phyloP scores from a whole-genome alignment of 208 protist genomes.

The Leishmania tropica region DNA sequence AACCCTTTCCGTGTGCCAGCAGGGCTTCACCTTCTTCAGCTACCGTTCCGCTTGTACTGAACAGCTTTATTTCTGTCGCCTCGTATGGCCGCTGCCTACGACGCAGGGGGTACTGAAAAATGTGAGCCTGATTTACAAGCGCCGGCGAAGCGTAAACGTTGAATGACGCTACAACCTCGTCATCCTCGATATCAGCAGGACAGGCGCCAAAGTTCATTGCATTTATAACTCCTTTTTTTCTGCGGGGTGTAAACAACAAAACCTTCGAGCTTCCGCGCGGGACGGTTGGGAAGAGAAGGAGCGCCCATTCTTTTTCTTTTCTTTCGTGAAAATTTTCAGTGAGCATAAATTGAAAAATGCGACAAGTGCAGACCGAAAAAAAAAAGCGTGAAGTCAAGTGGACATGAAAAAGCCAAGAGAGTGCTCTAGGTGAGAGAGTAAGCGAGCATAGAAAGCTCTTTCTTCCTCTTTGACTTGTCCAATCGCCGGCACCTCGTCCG shows the following conservation, averaged over 20 bases:
- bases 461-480: not conserved
- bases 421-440: not conserved
- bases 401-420: not conserved
- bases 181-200: constrained; percentile 36
- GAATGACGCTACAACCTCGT: constrained; percentile 82
- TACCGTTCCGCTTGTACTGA: constrained; percentile 41
- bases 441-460: not conserved
- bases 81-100: constrained; percentile 74
- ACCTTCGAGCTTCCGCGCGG: not conserved
- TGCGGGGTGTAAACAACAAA: not conserved
- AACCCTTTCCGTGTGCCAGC: constrained; percentile 1
- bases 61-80: constrained; percentile 59
- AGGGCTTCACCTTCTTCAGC: not conserved
- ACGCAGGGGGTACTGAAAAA: constrained; percentile 90
- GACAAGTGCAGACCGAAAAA: not conserved
- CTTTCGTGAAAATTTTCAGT: not conserved
- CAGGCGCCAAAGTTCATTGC: constrained; percentile 33
- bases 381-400: not conserved
- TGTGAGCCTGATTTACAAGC: constrained; percentile 63
- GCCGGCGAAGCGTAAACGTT: constrained; percentile 73
- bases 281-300: not conserved
- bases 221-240: not conserved
- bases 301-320: not conserved
- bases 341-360: not conserved
- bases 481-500: not conserved